Conservation (phyloP, 768 basidiomycete species). For the Chiua virens region DNA sequence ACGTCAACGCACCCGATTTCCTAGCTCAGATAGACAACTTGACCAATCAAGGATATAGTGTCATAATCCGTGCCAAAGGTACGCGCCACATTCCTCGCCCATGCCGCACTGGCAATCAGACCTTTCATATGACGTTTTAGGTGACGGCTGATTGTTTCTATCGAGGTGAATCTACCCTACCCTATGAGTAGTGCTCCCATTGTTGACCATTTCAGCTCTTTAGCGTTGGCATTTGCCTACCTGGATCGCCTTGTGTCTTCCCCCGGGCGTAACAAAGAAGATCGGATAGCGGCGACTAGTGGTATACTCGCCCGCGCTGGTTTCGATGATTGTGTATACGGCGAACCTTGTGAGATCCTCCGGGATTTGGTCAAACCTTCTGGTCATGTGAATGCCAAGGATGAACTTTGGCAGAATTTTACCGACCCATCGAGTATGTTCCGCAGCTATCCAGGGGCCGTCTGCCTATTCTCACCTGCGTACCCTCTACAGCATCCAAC, state of each 20-base stretch:
- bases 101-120: not conserved
- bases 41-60: constrained; percentile 56
- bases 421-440: constrained; percentile 49
- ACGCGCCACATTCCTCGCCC: constrained; percentile 23
- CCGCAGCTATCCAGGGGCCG: not conserved
- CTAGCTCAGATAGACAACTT: constrained; percentile 77
- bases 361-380: constrained; percentile 45
- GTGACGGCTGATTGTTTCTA: constrained; percentile 95
- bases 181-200: not conserved
- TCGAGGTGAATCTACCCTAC: constrained; percentile 54
- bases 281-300: constrained; percentile 48
- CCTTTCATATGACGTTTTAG: constrained; percentile 33
- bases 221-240: constrained; percentile 83
- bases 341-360: constrained; percentile 74
- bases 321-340: constrained; percentile 68
- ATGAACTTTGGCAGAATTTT: constrained; percentile 44
- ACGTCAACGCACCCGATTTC: constrained; percentile 59
- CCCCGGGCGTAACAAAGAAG: constrained; percentile 47
- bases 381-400: constrained; percentile 30
- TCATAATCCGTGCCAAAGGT: constrained; percentile 73
- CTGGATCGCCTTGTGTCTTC: constrained; percentile 64
- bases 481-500: constrained; percentile 51
- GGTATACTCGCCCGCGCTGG: constrained; percentile 54
- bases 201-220: constrained; percentile 19
- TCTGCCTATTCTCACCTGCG: not conserved